These are phyloP conservation scores for Candida ortonii DNA, from an alignment of 805 yeast species.

Conservation along the genomic window DNA sequence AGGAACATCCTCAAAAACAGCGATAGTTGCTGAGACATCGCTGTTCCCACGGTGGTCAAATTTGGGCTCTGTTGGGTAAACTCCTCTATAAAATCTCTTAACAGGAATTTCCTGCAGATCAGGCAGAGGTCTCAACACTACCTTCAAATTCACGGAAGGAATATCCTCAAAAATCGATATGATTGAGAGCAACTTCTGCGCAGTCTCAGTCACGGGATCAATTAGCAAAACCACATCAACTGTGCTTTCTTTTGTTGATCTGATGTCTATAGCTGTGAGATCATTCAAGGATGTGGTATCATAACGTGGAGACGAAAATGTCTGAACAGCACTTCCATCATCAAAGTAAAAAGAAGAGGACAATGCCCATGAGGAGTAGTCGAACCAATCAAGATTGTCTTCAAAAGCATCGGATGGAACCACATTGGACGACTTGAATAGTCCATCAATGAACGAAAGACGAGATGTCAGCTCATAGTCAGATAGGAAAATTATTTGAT, in stretches of 20 bases:
- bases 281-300: constrained; percentile 8
- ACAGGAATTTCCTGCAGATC: constrained; percentile 43
- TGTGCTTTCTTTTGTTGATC: constrained; percentile 5
- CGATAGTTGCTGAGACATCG: constrained; percentile 25
- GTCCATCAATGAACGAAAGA: constrained; percentile 24
- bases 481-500: constrained; percentile 36
- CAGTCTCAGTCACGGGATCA: constrained; percentile 69
- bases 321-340: constrained; percentile 29
- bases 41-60: constrained; percentile 32
- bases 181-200: constrained; percentile 61
- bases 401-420: constrained; percentile 4
- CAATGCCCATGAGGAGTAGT: constrained; percentile 21
- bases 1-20: constrained; percentile 48
- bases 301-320: constrained; percentile 23
- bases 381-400: constrained; percentile 23
- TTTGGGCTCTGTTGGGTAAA: constrained; percentile 32
- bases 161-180: constrained; percentile 37
- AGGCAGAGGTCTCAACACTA: constrained; percentile 54
- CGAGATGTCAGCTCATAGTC: constrained; percentile 49
- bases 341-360: constrained; percentile 24
- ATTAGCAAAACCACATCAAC: constrained; percentile 58
- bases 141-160: constrained; percentile 49
- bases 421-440: neutral
- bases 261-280: constrained; percentile 4
- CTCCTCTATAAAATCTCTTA: constrained; percentile 57